Evolutionary conservation across 2,329 filamentous ascomycete species (phyloP), one percentile per base, ranked within the genome.

Genomic region (Knoxdaviesia capensis): DNA sequence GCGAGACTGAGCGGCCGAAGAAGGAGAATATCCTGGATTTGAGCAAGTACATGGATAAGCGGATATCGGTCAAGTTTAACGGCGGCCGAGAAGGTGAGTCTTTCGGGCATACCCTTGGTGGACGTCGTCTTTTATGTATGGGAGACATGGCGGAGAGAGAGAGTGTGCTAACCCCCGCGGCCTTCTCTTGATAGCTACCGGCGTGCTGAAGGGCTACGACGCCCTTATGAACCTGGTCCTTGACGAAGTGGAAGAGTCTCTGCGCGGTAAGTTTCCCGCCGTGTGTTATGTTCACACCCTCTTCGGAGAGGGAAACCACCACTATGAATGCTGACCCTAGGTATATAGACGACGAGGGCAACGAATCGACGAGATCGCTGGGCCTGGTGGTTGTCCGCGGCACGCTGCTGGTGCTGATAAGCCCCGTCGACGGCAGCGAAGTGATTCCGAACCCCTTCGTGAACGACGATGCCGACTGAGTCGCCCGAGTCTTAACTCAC

Each of bases 1-100:
- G 48, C 40, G 58, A 71, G 47, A 63, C 70, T 50, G 83, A 92
- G 62, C 74, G 79, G 52, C 84, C 86, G 46, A 94, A 94, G 75
- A 96, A 96, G 69, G 90, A 98, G 63, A 96, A 94, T 59, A 98
- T 98, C 53, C 74, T 98, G 42, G 88, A 98, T 56, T 62, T 98
- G 53, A 76, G 70, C 56, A 94, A 94, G 65, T 98, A 96, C 61
- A 86, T 94, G 80, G 86, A 98, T 61, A 93, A 94, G 72, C 72
- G 80, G 56, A 85, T 98, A 51, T 81, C 73, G 7, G 87, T 98
- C 57, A 96, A 96, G 63, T 96, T 98, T 60, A 94, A 85, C 55
- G 90, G 90, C 36, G 90, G 90, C 1, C 68, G 88, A 46, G 86
- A 94, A 68, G 83, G 86, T 90, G 56, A 47, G 69, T 41, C 31